Base-by-base conservation (phyloP, 768 basidiomycete species). In the Saitozyma sp. region DNA sequence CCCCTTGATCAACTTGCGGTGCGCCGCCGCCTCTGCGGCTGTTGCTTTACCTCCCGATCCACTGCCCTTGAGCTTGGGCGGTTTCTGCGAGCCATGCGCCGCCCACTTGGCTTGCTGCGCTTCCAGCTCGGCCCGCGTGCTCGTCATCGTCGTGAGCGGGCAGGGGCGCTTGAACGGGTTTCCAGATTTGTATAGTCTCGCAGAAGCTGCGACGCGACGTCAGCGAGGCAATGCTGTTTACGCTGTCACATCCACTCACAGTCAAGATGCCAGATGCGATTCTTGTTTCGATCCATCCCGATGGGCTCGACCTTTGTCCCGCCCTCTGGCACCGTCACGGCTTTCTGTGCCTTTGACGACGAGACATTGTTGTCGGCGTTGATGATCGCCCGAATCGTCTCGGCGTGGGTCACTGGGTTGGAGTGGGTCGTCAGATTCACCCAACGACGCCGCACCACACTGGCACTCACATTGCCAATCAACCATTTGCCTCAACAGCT, bases 111-210 rank as follows among this genome's bases (percentile, higher is more conserved):
- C 61, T 4, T 68, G 37, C 19, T 63, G 55, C 9, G 56, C 50
- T 20, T 65, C 29, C 37, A 67, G 62, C n/a, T 69, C 62, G 39
- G 61, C 58, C 29, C 61, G 57, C 17, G 61, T 66, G 16, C 63
- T 48, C 13, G 67, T 58, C n/a, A 73, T 56, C 41, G 64, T 45
- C 19, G 50, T 17, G 42, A 76, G 52, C n/a, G 70, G 72, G 57
- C 71, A 76, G 6, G 74, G 74, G 14, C 74, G 64, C 50, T 76
- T 76, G 65, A 70, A 76, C n/a, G 74, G 74, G 57, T 76, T 76
- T 2, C 74, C 72, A 48, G 74, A 76, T 46, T 63, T 67, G 60
- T 73, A 76, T 45, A 76, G 56, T 56, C 74, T 40, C 14, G 65
- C 65, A 7, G 72, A 73, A 20, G 63, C 74, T 75, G 19, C 17